Conservation (phyloP, 768 basidiomycete species). For the Tylopilus intermedius region DNA sequence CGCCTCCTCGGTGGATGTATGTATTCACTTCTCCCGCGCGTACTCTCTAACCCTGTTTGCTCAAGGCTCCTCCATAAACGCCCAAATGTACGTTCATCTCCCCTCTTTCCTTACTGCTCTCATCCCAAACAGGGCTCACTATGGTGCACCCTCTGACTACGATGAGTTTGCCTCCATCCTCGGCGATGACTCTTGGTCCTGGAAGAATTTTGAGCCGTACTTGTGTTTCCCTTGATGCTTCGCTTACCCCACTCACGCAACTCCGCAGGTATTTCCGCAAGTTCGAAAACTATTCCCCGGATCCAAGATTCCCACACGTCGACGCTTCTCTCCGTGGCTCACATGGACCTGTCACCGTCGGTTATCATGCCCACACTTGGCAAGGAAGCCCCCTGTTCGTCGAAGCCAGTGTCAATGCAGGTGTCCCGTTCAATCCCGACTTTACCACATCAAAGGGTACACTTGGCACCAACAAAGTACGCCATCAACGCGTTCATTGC, state of each 20-base stretch:
- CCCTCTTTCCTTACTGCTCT: neutral
- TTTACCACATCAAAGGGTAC: constrained; percentile 56
- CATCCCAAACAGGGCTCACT: constrained; percentile 40
- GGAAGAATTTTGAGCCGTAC: constrained; percentile 50
- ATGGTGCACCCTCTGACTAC: constrained; percentile 63
- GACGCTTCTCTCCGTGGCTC: constrained; percentile 43
- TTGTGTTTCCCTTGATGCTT: neutral
- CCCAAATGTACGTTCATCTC: constrained; percentile 36
- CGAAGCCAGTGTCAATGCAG: constrained; percentile 44
- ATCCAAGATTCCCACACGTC: constrained; percentile 47
- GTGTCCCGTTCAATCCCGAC: constrained; percentile 50
- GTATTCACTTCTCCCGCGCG: constrained; percentile 20
- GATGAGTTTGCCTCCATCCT: constrained; percentile 58
- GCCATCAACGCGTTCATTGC: constrained; percentile 10
- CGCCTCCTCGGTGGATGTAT: constrained; percentile 72
- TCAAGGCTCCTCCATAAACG: constrained; percentile 61
- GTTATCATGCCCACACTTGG: constrained; percentile 50
- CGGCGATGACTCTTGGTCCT: constrained; percentile 52
- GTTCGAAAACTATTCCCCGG: constrained; percentile 56
- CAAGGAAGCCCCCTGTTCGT: constrained; percentile 48
- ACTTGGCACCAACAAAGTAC: constrained; percentile 56
- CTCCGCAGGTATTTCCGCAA: constrained; percentile 58
- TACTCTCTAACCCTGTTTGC: neutral
- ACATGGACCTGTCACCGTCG: constrained; percentile 54
- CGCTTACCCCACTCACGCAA: neutral